Base-by-base conservation (phyloP, 2,329 filamentous ascomycete genomes). In the Aspergillus felis region DNA sequence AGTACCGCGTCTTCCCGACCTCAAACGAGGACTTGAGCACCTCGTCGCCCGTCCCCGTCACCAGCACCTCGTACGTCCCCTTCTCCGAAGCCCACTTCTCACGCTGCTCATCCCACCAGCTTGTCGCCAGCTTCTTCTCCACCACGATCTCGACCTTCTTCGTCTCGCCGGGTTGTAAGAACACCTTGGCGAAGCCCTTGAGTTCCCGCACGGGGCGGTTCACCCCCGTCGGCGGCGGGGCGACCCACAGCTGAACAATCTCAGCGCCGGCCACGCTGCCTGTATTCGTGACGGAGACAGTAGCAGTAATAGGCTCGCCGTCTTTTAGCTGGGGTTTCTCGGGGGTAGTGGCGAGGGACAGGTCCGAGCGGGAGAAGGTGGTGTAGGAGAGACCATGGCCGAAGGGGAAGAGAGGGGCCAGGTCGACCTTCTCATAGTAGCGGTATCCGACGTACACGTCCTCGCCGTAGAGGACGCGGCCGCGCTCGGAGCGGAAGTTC, bases 311-410 rank as follows among this genome's bases (percentile, higher is more conserved):
- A 0, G 77, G 79, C 22, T 84, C 78, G 0, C 68, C 69, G 0
- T 78, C 76, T 0, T 73, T 69, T 22, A 84, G 77, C 1, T 71
- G 69, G 10, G 56, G 6, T 5, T 67, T 59, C 48, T 71, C 69
- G 0, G 69, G 64, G 0, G 60, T 58, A 12, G 63, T 71, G 25
- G 55, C 66, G 57, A 72, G 56, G 3, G 59, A 56, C 1, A 87
- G 75, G 44, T 81, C 76, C 1, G 79, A 82, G 63, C 82, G 81
- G 9, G 71, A 64, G 70, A 93, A 93, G 0, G 78, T 84, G 0
- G 89, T 92, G 74, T 92, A 94, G 17, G 87, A 89, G 1, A 94
- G 79, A 1, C 91, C 91, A 67, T 91, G 87, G 12, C 90, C 90
- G 69, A 95, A 95, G 57, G 87, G 82, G 74, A 92, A 94, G 28